Evolutionary conservation across 1,284 basidiomycete species (phyloP).

Genomic region (Laetiporus sulphureus): DNA sequence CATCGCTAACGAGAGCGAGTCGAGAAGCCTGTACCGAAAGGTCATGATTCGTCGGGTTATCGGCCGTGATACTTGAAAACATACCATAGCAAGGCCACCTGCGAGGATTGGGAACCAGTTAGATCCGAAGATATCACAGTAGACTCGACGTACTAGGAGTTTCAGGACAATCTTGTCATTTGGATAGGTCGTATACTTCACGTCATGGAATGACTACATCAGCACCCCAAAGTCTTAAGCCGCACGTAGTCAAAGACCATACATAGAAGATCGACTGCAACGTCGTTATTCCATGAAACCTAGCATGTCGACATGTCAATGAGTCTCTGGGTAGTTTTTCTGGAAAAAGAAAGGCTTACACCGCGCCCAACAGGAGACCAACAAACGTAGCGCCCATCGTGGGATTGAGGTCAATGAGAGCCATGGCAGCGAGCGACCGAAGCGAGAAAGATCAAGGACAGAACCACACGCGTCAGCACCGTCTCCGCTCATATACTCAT

Average conservation of each 20-base stretch:
- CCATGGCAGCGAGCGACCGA: no score
- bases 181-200: constrained; percentile 1
- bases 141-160: not conserved
- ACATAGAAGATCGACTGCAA: constrained; percentile 2
- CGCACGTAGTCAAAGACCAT: not conserved
- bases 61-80: no score
- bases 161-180: constrained; percentile 1
- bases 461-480: no score
- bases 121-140: no score
- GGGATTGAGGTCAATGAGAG: constrained; percentile 1
- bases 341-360: not conserved
- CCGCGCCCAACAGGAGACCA: not conserved
- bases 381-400: constrained; percentile 1
- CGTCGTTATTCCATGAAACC: not conserved
- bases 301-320: no score
- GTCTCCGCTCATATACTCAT: no score
- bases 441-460: no score
- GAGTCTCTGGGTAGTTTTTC: no score
- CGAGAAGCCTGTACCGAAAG: constrained; percentile 1
- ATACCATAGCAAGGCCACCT: no score
- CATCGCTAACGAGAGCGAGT: constrained; percentile 1
- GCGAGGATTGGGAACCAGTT: no score
- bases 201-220: no score
- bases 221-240: no score
- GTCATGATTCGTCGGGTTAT: not conserved